phyloP scores from a whole-genome alignment of 345 rosid genomes.

The Pugionium cornutum region DNA sequence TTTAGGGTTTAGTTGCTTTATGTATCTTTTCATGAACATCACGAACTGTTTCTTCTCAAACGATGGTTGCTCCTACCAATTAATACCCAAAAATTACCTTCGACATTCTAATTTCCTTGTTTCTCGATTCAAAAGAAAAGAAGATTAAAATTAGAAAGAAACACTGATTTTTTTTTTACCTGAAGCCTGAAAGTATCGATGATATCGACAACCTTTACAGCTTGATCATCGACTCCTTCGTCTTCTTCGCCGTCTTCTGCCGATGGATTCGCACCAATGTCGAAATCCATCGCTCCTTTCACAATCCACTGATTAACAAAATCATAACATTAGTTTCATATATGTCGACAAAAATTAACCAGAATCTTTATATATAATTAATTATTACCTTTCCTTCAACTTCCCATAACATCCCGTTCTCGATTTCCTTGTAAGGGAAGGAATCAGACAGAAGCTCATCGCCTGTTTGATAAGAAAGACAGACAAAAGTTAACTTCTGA shows the following conservation, averaged over 20 bases:
- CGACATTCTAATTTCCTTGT: no score
- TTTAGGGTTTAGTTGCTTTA: constrained; percentile 58
- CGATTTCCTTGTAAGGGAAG: constrained; percentile 70
- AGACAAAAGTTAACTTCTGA: constrained; percentile 19
- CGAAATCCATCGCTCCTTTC: constrained; percentile 64
- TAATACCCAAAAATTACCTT: no score
- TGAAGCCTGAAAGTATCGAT: constrained; percentile 95
- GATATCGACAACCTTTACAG: constrained; percentile 79
- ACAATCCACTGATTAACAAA: constrained; percentile 71
- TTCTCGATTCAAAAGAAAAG: no score
- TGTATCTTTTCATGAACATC: constrained; percentile 59
- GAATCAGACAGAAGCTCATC: constrained; percentile 95
- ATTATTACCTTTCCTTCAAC: constrained; percentile 70
- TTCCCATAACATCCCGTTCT: constrained; percentile 72
- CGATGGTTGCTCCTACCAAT: no score
- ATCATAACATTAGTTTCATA: neutral
- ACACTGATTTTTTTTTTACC: constrained; percentile 36
- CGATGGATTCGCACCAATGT: constrained; percentile 91
- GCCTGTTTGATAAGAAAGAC: constrained; percentile 37
- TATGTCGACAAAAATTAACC: no score
- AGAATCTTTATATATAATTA: no score
- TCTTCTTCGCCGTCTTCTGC: constrained; percentile 80
- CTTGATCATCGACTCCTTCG: constrained; percentile 80
- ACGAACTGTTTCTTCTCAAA: constrained; percentile 50
- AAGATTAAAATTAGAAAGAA: no score